Evolutionary conservation across 139 green algal genomes (phyloP), one percentile per base, ranked within the genome.

Genomic region (Haematococcus sp.): DNA sequence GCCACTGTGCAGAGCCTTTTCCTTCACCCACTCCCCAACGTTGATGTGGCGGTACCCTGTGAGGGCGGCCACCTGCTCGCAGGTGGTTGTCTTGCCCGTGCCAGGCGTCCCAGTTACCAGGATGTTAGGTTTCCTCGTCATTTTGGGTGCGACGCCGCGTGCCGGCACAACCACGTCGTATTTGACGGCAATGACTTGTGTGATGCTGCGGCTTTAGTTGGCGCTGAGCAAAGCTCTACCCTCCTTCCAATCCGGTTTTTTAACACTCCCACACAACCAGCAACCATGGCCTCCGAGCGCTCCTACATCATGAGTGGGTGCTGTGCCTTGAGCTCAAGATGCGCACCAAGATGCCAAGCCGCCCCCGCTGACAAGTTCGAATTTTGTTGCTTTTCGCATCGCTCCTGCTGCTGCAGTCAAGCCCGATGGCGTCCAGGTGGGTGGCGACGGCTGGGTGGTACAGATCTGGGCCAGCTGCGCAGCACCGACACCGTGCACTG

Each of bases 71-170:
- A 98, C 69, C 59, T 86, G 73, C 68, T 90, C 75, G 9, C 68
- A 78, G 0, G 88, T 87, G 19, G 91, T 95, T 2, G 93, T 97
- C 78, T 98, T 98, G 33, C 96, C 96, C 5, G 93, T 98, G 27
- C 96, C 96, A 2, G 96, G 96, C 0, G 96, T 98, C 23, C 96
- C 96, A 3, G 91, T 98, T 0, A 99, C 81, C 0, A 98, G 81
- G 4, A 98, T 89, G 71, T 98, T 98, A 1, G 92, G 92, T 0
- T 23, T 2, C 58, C 58, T 33, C 30, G 58, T 22, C 25, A 28
- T 65, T 65, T 49, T 49, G 7, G 40, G 40, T 49, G 40, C 11
- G 40, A 7, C 40, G 40, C 11, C 40, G 40, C 40, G 40, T 11
- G 40, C 7, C 40, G 40, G 40, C 40, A 11, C n/a, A n/a, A n/a